A percentile compares a stretch with the other conserved stretches of the same genome.
These are phyloP conservation scores for Metschnikowia matae DNA, from an alignment of 805 yeast species.

Conservation along the genomic window DNA sequence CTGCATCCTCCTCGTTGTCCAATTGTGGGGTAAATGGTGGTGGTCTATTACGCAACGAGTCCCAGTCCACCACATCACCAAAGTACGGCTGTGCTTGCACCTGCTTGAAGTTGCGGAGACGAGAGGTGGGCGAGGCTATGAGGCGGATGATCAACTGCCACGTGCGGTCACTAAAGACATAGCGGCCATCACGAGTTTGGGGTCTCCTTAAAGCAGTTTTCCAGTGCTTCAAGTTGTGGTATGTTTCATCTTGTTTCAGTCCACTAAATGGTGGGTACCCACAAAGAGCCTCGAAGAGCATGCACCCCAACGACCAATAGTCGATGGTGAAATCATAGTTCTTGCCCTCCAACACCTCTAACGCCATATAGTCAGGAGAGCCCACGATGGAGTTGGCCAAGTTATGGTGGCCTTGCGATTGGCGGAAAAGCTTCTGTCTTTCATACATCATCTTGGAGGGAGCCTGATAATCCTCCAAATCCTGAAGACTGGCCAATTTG, in stretches of 20 bases:
- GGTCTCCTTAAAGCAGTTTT: conserved; percentile 85
- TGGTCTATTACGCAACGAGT: conserved; percentile 55
- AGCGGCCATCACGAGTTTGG: conserved; percentile 83
- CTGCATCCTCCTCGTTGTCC: conserved; percentile 97
- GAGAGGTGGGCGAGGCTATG: conserved; percentile 71
- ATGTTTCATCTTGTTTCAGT: conserved; percentile 88
- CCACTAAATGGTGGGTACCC: conserved; percentile 99
- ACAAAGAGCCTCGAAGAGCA: conserved; percentile 90
- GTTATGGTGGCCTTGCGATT: conserved; percentile 75
- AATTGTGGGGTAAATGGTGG: conserved; percentile 98
- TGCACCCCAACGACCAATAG: conserved; percentile 98
- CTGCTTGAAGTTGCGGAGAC: conserved; percentile 78
- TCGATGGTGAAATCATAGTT: conserved; percentile 94
- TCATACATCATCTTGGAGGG: conserved; percentile 75
- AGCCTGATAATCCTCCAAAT: conserved; percentile 55
- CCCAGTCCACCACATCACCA: conserved; percentile 72
- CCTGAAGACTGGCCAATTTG: conserved; percentile 63
- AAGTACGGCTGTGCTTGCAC: conserved; percentile 78
- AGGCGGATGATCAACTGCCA: conserved; percentile 83
- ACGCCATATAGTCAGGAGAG: conserved; percentile 98
- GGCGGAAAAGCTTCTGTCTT: conserved; percentile 80
- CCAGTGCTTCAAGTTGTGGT: conserved; percentile 91
- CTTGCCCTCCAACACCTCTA: conserved; percentile 92
- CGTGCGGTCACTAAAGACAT: conserved; percentile 91
- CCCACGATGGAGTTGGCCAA: conserved; percentile 96